Evolutionary conservation across 2,329 filamentous ascomycete genomes (phyloP), one percentile per base, ranked within the genome.

Genomic region (Pseudogymnoascus sp.): DNA sequence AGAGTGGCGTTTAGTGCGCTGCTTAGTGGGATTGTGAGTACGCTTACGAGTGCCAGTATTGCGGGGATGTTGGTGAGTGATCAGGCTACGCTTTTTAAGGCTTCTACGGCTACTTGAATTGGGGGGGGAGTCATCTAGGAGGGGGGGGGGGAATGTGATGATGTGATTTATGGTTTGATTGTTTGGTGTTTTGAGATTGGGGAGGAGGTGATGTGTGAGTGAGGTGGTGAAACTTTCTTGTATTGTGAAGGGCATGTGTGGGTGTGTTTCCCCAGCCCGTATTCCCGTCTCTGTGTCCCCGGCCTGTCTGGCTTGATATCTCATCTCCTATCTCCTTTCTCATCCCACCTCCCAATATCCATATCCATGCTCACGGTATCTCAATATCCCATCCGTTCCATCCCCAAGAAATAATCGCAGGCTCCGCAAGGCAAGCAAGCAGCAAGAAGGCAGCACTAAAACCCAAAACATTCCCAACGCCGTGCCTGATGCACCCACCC

Each of bases 1-100:
- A 81, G 81, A 57, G 82, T 96, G 29, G 91, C 91, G 2, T 64
- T 96, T 18, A 92, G 88, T 34, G 90, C 91, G 5, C 81, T 96
- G 67, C 74, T 92, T 62, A 88, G 89, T 0, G 91, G 92, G 71
- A 85, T 95, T 36, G 78, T 96, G 65, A 84, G 88, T 29, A 96
- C 91, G 0, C 78, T 96, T 69, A 92, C 86, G 2, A 90, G 86
- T 69, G 92, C 91, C 14, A 85, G 83, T 62, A 86, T 93, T 70
- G 90, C 90, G 1, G 90, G 90, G 45, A 81, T 96, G 74, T 79
- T 96, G 65, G 83, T 90, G 54, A 86, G 83, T 18, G 75, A 83
- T 66, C 75, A 82, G 69, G 69, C 67, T 21, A 45, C 40, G 16
- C 18, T 45, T 12, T 45, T 45, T 14, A 45, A 45, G 40, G 18